Conservation (phyloP, 31 red algal genomes). For the Endocladia muricata region DNA sequence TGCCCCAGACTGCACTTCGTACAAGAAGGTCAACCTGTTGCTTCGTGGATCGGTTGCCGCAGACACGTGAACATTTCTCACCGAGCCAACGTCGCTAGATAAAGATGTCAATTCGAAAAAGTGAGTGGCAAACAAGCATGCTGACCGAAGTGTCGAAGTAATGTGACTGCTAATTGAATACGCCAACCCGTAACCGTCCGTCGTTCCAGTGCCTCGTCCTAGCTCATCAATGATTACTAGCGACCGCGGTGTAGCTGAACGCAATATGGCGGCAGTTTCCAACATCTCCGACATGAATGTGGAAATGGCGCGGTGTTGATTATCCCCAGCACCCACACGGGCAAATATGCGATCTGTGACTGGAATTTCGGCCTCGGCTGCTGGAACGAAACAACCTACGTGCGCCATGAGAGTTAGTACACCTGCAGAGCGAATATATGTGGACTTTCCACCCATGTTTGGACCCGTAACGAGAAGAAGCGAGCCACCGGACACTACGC, state of each 20-base stretch:
- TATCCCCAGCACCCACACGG: conserved; percentile 91
- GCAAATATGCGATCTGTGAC: conserved; percentile 91
- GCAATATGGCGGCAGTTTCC: conserved; percentile 90
- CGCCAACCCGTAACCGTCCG: conserved; percentile 92
- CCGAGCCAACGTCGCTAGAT: conserved; percentile 31
- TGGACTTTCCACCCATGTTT: conserved; percentile 98
- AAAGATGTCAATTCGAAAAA: conserved; percentile 92
- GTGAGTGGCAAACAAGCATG: conserved; percentile 94
- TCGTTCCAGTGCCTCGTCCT: conserved; percentile 87
- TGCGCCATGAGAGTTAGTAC: conserved; percentile 94
- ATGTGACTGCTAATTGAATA: conserved; percentile 82
- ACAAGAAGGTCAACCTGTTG: conserved; percentile 80
- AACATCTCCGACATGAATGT: conserved; percentile 99
- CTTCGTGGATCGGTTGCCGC: conserved; percentile 48
- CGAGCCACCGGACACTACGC: conserved; percentile 19
- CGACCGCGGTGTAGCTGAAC: conserved; percentile 72
- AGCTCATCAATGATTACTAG: conserved; percentile 97
- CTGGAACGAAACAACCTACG: conserved; percentile 85
- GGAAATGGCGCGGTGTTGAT: conserved; percentile 85
- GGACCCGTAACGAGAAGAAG: conserved; percentile 86
- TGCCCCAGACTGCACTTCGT: conserved; percentile 77
- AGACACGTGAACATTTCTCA: conserved; percentile 86
- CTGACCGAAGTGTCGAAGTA: conserved; percentile 45
- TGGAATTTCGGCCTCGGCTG: conserved; percentile 56
- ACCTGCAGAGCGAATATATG: conserved; percentile 85